phyloP scores from a whole-genome alignment of 177 flowering plant species.

The Vitis hybrid region DNA sequence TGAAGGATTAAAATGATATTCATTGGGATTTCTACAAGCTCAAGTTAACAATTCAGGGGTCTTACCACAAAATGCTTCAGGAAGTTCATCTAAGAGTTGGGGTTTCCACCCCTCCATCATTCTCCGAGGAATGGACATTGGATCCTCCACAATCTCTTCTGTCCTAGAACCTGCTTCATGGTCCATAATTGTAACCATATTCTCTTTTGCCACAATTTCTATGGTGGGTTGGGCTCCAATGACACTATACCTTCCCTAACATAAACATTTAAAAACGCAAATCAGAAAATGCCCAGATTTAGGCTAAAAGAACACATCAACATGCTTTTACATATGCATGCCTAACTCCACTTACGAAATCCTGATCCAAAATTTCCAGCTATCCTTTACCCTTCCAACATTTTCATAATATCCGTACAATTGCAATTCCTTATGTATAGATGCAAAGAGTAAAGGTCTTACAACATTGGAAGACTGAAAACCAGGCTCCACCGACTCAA shows the following conservation, averaged over 20 bases:
- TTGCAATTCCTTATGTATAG: no score
- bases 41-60: not conserved
- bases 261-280: constrained; percentile 9
- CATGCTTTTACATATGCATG: no score
- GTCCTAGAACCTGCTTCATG: constrained; percentile 54
- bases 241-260: constrained; percentile 84
- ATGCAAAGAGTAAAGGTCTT: constrained; percentile 15
- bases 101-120: constrained; percentile 79
- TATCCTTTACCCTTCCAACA: no score
- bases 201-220: constrained; percentile 83
- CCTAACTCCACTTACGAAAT: no score
- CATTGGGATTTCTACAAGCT: not conserved
- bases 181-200: constrained; percentile 70
- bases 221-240: constrained; percentile 83
- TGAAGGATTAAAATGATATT: not conserved
- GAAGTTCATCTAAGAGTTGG: constrained; percentile 66
- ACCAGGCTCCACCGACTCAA: constrained; percentile 84
- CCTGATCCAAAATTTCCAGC: no score
- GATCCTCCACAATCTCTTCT: constrained; percentile 77
- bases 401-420: no score
- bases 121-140: constrained; percentile 61
- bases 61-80: constrained; percentile 79
- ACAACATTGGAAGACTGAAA: constrained; percentile 47
- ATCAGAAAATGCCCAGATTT: not conserved
- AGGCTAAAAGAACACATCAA: no score